Percentiles rank a stretch among this genome's conserved stretches.
Conservation (phyloP, 192 early-diverging fungal genomes). For the Diversispora epigaea region DNA sequence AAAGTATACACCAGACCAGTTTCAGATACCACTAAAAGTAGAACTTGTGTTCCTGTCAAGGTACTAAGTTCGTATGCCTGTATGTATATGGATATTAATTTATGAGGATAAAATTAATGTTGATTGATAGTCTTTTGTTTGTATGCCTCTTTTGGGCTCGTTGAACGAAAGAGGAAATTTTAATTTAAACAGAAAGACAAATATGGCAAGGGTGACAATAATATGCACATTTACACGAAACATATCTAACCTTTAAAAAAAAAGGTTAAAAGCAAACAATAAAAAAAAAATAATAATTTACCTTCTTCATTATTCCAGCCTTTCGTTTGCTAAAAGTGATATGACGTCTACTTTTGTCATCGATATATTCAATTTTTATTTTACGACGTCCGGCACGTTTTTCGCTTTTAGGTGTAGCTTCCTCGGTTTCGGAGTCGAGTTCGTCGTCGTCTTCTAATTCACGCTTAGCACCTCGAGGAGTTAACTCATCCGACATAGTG, state of each 20-base stretch:
- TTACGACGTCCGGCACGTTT: constrained; percentile 85
- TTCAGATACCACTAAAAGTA: constrained; percentile 91
- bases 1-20: constrained; percentile 95
- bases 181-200: neutral
- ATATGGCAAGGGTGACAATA: constrained; percentile 1
- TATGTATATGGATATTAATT: no score
- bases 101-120: neutral
- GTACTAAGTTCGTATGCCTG: constrained; percentile 90
- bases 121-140: constrained; percentile 2
- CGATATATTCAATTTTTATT: constrained; percentile 95
- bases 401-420: constrained; percentile 40
- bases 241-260: neutral
- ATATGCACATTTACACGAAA: neutral
- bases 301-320: constrained; percentile 98
- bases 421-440: constrained; percentile 66
- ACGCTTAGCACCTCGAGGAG: constrained; percentile 31
- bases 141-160: neutral
- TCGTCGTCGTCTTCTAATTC: constrained; percentile 53
- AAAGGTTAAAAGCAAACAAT: neutral
- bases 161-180: constrained; percentile 4
- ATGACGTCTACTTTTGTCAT: constrained; percentile 89
- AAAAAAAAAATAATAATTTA: constrained; percentile 2
- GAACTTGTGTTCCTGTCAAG: constrained; percentile 92
- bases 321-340: constrained; percentile 96
- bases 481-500: neutral